Conservation (phyloP, 495 filamentous ascomycete genomes). For the Tuber umbilicatum region DNA sequence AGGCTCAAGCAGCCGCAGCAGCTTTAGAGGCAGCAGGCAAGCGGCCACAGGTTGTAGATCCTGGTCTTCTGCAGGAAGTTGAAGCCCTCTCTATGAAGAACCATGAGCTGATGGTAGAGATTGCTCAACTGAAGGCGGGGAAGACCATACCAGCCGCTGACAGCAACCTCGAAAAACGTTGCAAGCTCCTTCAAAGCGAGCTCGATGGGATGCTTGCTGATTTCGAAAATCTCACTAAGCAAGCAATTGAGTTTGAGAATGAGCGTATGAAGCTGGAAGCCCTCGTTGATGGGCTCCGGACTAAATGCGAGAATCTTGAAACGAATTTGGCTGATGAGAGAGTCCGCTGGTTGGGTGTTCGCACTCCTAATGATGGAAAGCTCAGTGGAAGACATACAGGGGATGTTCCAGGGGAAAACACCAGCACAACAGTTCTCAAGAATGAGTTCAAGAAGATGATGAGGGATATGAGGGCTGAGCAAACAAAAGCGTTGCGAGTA, state of each 20-base stretch:
- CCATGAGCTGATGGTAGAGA: slow-evolving; percentile 54
- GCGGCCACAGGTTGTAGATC: slow-evolving; percentile 44
- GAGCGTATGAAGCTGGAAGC: slow-evolving; percentile 72
- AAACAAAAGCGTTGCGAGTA: slow-evolving; percentile 62
- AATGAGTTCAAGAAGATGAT: slow-evolving; percentile 90
- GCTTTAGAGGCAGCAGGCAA: slow-evolving; percentile 38
- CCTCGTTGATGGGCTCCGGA: slow-evolving; percentile 62
- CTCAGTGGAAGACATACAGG: slow-evolving; percentile 45
- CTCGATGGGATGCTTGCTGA: slow-evolving; percentile 74
- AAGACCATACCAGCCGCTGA: slow-evolving; percentile 39
- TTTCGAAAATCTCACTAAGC: slow-evolving; percentile 79
- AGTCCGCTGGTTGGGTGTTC: slow-evolving; percentile 61
- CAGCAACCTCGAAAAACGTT: slow-evolving; percentile 53
- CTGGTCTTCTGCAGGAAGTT: slow-evolving; percentile 60
- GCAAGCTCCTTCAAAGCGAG: slow-evolving; percentile 65
- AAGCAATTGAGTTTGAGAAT: slow-evolving; percentile 78
- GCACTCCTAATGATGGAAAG: slow-evolving; percentile 43
- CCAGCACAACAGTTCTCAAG: slow-evolving; percentile 65
- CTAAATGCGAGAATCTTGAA: slow-evolving; percentile 62
- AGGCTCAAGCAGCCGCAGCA: slow-evolving; percentile 39
- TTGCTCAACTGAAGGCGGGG: slow-evolving; percentile 50
- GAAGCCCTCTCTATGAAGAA: slow-evolving; percentile 58
- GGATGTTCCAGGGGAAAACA: slow-evolving; percentile 48
- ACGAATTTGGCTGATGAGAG: slow-evolving; percentile 63
- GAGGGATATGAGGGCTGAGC: slow-evolving; percentile 69